Base-by-base conservation (phyloP, 768 basidiomycete genomes). In the Lentinula boryana region DNA sequence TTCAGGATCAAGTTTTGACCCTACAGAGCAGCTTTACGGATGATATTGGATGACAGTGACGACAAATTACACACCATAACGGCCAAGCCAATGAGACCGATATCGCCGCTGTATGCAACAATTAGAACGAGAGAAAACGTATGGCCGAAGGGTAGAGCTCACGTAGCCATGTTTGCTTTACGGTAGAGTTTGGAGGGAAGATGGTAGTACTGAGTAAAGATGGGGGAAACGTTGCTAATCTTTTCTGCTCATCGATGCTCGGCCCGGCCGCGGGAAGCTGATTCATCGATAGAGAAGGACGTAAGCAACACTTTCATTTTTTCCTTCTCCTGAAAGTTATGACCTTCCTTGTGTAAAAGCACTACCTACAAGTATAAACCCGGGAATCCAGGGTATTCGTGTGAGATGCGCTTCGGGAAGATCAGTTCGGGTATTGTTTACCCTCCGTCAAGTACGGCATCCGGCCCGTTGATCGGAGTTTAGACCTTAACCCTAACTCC, bases 1-100 rank as follows among this genome's bases (percentile, higher is more conserved):
- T 98, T 97, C 68, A 98, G 80, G 74, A 97, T 95, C 72, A 97
- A 75, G 74, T 96, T 97, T 86, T 96, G 95, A 70, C 93, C 95
- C 93, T 95, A 68, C 31, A 32, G 31, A 36, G 7, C 36, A 10
- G 35, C 21, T 21, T 56, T 63, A 46, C 60, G 44, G 69, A 65
- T 21, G 38, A 56, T 56, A 51, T 44, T 58, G 63, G 66, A 59
- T 46, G 55, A 65, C 61, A 27, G 3, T 3, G 64, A 62, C 65
- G 66, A 68, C 49, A 40, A 35, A 61, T 50, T 63, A 60, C 61
- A 61, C 73, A 95, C 95, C 95, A 98, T 98, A 80, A 98, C 95
- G 81, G 95, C 95, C 71, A 98, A 82, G 80, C 95, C 95, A 79
- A 97, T 97, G 75, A 97, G 91, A 74, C 95, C 95, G 76, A 97